phyloP scores from a whole-genome alignment of 768 basidiomycete species.

The Mycena rosella region DNA sequence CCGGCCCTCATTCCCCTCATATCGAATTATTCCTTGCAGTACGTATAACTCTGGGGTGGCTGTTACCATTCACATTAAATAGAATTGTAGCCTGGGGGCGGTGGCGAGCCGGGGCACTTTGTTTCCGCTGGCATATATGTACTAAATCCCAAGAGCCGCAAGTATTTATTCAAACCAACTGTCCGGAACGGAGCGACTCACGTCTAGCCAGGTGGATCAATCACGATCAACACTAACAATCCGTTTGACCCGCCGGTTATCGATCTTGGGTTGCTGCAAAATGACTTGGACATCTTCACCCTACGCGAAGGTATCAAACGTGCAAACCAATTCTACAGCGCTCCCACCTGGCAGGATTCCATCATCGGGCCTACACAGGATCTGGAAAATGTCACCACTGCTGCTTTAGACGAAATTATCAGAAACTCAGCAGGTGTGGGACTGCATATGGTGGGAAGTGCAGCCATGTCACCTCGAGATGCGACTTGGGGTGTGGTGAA shows the following conservation, averaged over 20 bases:
- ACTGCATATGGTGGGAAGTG: background rate
- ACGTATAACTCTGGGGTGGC: too few species aligned
- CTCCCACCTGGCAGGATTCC: background rate
- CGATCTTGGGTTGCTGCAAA: background rate
- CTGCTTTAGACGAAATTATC: background rate
- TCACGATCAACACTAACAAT: constrained; percentile 1
- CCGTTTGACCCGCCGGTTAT: constrained; percentile 7
- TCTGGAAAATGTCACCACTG: background rate
- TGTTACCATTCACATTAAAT: too few species aligned
- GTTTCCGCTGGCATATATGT: background rate
- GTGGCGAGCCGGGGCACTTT: background rate
- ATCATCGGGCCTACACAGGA: background rate
- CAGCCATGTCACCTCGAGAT: background rate
- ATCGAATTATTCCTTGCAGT: constrained; percentile 34
- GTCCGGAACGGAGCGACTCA: background rate
- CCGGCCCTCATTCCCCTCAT: constrained; percentile 39
- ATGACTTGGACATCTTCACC: background rate
- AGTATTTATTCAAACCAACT: too few species aligned
- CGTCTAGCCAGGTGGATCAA: background rate
- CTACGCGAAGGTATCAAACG: background rate
- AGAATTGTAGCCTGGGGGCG: background rate
- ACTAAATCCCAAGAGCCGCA: background rate
- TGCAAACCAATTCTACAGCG: background rate
- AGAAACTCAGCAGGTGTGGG: background rate
- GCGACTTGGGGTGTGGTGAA: background rate